Conservation (phyloP, 1,284 basidiomycete genomes). For the Dichomitus squalens region DNA sequence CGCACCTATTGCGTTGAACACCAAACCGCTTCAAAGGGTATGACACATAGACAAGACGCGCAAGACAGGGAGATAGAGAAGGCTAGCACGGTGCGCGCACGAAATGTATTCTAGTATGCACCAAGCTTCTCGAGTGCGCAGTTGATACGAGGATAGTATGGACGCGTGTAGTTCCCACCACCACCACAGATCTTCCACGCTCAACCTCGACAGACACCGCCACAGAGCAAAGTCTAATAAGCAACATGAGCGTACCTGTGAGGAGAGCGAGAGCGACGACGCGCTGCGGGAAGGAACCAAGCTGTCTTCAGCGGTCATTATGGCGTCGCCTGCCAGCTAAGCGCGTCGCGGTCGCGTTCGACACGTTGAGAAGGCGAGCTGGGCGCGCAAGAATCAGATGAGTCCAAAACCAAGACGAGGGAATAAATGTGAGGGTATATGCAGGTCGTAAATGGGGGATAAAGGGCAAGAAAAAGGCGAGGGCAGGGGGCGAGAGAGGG, state of each 20-base stretch:
- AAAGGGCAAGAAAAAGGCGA: neutral
- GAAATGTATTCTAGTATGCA: neutral
- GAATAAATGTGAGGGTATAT: neutral
- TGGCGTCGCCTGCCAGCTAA: neutral
- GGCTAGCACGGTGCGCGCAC: neutral
- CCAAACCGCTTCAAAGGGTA: too few relatives aligned
- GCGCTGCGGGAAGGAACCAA: constrained; percentile 12
- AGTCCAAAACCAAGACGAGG: constrained; percentile 1
- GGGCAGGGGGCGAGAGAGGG: neutral
- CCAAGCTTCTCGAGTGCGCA: neutral
- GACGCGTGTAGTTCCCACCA: neutral
- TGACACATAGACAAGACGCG: too few relatives aligned
- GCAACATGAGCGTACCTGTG: constrained; percentile 13
- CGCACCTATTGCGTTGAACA: too few relatives aligned
- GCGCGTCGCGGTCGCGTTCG: neutral
- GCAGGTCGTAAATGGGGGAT: neutral
- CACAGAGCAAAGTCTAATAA: neutral
- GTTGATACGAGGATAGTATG: neutral
- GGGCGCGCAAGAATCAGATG: neutral
- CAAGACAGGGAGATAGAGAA: neutral
- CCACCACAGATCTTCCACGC: neutral
- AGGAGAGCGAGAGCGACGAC: constrained; percentile 7
- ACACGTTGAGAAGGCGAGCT: neutral
- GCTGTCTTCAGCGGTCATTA: neutral
- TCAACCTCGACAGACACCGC: neutral